A percentile compares a stretch with the other conserved stretches of the same genome.
Conservation (phyloP, 1,284 basidiomycete species). For the Sanghuangporus baumii region DNA sequence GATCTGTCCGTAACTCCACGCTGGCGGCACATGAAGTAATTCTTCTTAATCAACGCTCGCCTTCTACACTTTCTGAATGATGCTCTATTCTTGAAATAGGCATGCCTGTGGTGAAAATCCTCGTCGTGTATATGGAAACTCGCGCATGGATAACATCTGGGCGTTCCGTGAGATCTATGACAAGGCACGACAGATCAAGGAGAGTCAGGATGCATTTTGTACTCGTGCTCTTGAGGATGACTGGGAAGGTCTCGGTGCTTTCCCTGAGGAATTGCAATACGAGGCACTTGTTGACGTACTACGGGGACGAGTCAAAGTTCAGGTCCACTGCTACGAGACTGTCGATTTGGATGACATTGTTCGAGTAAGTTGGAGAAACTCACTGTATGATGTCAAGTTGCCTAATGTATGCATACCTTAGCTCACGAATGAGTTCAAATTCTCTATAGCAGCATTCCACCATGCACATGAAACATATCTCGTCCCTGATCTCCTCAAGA, state of each 20-base stretch:
- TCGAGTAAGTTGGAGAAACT: constrained; percentile 40
- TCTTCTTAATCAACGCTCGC: background rate
- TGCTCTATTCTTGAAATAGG: constrained; percentile 20
- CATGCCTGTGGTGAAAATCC: constrained; percentile 39
- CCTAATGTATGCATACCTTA: constrained; percentile 28
- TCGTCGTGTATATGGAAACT: constrained; percentile 30
- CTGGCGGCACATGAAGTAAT: constrained; percentile 62
- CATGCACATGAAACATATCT: constrained; percentile 80
- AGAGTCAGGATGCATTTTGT: constrained; percentile 72
- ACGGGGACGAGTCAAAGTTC: constrained; percentile 73
- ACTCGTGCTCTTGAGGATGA: constrained; percentile 46
- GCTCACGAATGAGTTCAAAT: constrained; percentile 78
- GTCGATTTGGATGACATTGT: constrained; percentile 77
- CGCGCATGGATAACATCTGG: constrained; percentile 43
- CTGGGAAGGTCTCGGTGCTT: constrained; percentile 57
- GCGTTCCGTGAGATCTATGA: constrained; percentile 51
- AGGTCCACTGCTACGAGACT: constrained; percentile 77
- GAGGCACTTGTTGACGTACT: constrained; percentile 86
- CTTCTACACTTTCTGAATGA: background rate
- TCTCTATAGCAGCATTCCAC: constrained; percentile 72
- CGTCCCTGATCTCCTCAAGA: constrained; percentile 69
- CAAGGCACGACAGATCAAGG: constrained; percentile 68
- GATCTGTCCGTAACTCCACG: constrained; percentile 28
- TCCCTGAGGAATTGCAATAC: constrained; percentile 78
- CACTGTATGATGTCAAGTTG: background rate